phyloP scores from a whole-genome alignment of 768 basidiomycete species.

The Daedalea quercina region DNA sequence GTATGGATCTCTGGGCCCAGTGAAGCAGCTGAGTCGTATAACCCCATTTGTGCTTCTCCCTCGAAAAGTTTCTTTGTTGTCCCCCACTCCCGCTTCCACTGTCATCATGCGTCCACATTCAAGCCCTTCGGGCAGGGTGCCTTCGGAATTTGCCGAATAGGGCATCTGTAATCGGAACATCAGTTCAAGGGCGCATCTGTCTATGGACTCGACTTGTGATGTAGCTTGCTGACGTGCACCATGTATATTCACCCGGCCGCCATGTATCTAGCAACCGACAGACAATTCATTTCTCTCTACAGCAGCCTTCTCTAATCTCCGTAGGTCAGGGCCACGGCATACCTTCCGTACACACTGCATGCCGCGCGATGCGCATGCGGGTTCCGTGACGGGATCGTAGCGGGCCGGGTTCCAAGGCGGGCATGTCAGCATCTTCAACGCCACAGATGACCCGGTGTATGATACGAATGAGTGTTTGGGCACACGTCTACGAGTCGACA shows the following conservation, averaged over 20 bases:
- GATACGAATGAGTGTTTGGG: too few relatives aligned
- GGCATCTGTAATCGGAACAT: constrained; percentile 1
- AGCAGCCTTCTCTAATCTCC: not conserved
- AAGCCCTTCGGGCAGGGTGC: not conserved
- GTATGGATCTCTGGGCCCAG: constrained; percentile 74
- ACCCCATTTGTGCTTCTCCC: not conserved
- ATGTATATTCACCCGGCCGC: constrained; percentile 7
- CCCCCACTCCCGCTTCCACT: not conserved
- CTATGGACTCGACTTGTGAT: constrained; percentile 1
- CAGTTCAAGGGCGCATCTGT: constrained; percentile 1
- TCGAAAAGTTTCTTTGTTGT: not conserved
- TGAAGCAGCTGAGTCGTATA: constrained; percentile 27
- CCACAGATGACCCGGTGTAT: too few relatives aligned
- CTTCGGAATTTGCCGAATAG: not conserved
- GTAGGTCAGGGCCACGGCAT: not conserved
- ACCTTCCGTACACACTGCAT: too few relatives aligned
- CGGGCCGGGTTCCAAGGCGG: too few relatives aligned
- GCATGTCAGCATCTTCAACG: too few relatives aligned
- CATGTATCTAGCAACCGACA: constrained; percentile 5
- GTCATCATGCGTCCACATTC: constrained; percentile 1
- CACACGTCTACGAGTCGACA: too few relatives aligned
- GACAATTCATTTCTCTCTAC: constrained; percentile 1
- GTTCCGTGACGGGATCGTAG: too few relatives aligned
- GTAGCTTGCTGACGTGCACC: constrained; percentile 2
- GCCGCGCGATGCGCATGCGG: too few relatives aligned